These are phyloP conservation scores for Tremella mesenterica DNA, from an alignment of 768 basidiomycete genomes.

Conservation along the genomic window DNA sequence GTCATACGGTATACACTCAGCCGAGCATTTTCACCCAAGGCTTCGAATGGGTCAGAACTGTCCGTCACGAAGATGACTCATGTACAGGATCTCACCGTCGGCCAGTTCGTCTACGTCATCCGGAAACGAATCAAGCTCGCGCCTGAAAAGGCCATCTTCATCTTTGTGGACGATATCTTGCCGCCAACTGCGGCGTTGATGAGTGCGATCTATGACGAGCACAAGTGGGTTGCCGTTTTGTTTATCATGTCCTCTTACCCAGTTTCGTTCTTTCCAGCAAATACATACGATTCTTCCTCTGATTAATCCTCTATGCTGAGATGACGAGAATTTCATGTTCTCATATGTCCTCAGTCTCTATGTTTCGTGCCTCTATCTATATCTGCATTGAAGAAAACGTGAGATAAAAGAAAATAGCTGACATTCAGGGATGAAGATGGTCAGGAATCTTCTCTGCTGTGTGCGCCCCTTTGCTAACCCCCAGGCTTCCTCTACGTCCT, in stretches of 20 bases:
- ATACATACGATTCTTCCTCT: too few relatives aligned
- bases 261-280: too few relatives aligned
- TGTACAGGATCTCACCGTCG: constrained; percentile 84
- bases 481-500: constrained; percentile 86
- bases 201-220: constrained; percentile 98
- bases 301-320: too few relatives aligned
- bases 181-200: constrained; percentile 97
- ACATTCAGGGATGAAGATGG: constrained; percentile 80
- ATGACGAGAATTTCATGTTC: too few relatives aligned
- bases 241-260: too few relatives aligned
- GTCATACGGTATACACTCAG: too few relatives aligned
- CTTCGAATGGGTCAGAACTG: not conserved
- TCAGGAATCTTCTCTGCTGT: not conserved
- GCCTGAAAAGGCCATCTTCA: constrained; percentile 99
- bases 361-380: too few relatives aligned
- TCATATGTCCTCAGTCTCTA: too few relatives aligned
- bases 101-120: constrained; percentile 99
- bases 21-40: too few relatives aligned
- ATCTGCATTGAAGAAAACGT: too few relatives aligned
- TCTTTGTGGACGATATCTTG: constrained; percentile 97
- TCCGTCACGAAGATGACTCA: constrained; percentile 5
- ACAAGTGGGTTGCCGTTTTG: constrained; percentile 63
- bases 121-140: constrained; percentile 99
- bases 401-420: constrained; percentile 6
- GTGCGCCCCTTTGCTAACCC: not conserved